Base-by-base conservation (phyloP, 2,329 filamentous ascomycete genomes). In the Fusarium sp. region DNA sequence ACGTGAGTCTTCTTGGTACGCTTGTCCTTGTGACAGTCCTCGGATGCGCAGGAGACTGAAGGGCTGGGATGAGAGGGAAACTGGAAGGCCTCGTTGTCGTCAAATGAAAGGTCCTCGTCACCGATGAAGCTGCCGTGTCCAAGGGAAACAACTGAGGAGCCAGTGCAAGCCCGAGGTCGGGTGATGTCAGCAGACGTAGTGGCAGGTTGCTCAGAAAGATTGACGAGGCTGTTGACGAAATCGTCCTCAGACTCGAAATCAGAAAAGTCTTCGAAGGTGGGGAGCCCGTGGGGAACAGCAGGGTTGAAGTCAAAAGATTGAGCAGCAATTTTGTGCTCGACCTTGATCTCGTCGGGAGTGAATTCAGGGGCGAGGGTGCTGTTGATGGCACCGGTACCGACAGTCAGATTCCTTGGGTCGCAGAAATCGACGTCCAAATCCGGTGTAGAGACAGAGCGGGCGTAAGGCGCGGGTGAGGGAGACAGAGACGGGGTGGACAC, bases 161-260 rank as follows among this genome's bases (percentile, higher is more conserved):
- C 93, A 82, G 86, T 95, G 88, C 80, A 84, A 38, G 90, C 89
- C 45, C 90, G 89, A 39, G 90, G 89, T 74, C 95, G 90, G 85
- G 94, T 94, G 78, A 88, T 84, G 81, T 91, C 90, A 56, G 45
- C 46, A 58, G 63, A 63, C 27, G 45, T 52, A 54, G 87, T 84
- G 42, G 85, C 83, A 25, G 86, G 66, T 31, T 77, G 71, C 63
- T 82, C 81, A 73, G 74, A 79, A 10, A 94, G 92, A 78, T 93
- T 90, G 72, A 94, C 91, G 14, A 97, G 88, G 61, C 89, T 91
- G 77, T 90, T 88, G 78, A 80, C 79, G 44, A 97, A 94, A 80
- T 96, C 94, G 87, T 97, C 94, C 78, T 97, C 95, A 2, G 93
- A 94, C 80, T 97, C 95, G 63, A 97, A 88, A 77, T 97, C 94